Evolutionary conservation across 2,329 filamentous ascomycete genomes (phyloP), one percentile per base, ranked within the genome.

Genomic region (Xylaria sp.): DNA sequence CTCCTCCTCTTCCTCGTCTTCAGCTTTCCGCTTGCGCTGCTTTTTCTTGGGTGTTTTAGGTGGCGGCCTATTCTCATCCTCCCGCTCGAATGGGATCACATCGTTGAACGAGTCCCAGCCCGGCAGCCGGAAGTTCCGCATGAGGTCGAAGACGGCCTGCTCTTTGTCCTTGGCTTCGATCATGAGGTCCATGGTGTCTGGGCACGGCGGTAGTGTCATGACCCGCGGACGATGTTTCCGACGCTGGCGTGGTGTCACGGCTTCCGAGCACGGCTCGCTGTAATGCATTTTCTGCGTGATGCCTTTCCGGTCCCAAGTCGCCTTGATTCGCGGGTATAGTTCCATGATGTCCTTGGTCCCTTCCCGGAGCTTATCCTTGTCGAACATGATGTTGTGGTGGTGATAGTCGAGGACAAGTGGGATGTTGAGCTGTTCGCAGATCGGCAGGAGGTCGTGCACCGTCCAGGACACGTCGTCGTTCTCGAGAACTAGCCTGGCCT

Each of bases 121-220:
- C 0, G 93, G 91, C 0, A 98, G 81, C 70, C 89, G 93, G 75
- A 93, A 96, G 0, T 83, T 93, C 21, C 90, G 85, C 93, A 97
- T 97, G 17, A 98, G 82, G 66, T 96, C 92, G 70, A 98, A 96
- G 0, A 97, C 92, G 0, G 94, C 93, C 75, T 98, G 94, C 74
- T 98, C 94, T 76, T 98, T 98, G 73, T 97, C 94, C 75, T 98
- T 98, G 48, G 94, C 94, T 78, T 98, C 94, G 62, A 98, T 97
- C 94, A 98, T 98, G n/a, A 98, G 81, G 72, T 97, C 94, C 90
- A 96, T 95, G 31, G 90, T 88, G 1, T 86, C 80, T 3, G 88
- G 83, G 70, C 94, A 97, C 0, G 94, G 93, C 0, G 94, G 94
- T 0, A 98, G 77, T 0, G 88, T 90, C 66, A 83, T 83, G 1